Base-by-base conservation (phyloP, 2,329 filamentous ascomycete genomes). In the Nothomitra cinnamomea region DNA sequence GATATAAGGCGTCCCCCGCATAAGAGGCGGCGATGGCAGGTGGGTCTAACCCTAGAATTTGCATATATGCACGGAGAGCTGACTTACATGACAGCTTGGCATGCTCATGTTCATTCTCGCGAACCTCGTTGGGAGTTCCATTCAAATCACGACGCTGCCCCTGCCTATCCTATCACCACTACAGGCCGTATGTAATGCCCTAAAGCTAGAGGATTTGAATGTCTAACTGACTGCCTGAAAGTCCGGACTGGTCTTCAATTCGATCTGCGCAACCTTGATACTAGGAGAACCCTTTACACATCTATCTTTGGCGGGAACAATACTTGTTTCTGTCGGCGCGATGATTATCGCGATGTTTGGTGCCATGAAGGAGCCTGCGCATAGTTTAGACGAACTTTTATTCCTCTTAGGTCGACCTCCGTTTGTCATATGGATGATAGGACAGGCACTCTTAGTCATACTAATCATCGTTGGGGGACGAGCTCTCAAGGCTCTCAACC, bases 51-150 rank as follows among this genome's bases (percentile, higher is more conserved):
- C 13, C 12, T 43, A 54, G 22, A 10, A 2, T 2, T 15, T 41
- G 25, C 6, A 21, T n/a, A 22, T n/a, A 40, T 50, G 10, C 32
- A 13, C 22, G n/a, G 56, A 59, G 63, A 55, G 63, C 55, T 21
- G 17, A 43, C 24, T 47, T 41, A 54, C 56, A 36, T 28, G 52
- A 12, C 52, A 77, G 70, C 61, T 94, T 57, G 92, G 92, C 55
- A 96, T 98, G 89, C 80, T 82, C 64, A 92, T 98, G 81, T 98
- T 98, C 69, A 81, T 98, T 59, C 75, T 94, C 60, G 87, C 92
- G 57, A 98, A 98, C 66, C 76, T 98, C 54, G 76, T 96, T 54
- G 92, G 92, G 56, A 95, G 89, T 70, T 90, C 87, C 38, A 92
- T 98, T 56, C 92, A 98, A 69, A 96, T 98, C 65, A 95, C 92